Evolutionary conservation across 163 green algal genomes (phyloP).

Genomic region (Trebouxia gelatinosa): DNA sequence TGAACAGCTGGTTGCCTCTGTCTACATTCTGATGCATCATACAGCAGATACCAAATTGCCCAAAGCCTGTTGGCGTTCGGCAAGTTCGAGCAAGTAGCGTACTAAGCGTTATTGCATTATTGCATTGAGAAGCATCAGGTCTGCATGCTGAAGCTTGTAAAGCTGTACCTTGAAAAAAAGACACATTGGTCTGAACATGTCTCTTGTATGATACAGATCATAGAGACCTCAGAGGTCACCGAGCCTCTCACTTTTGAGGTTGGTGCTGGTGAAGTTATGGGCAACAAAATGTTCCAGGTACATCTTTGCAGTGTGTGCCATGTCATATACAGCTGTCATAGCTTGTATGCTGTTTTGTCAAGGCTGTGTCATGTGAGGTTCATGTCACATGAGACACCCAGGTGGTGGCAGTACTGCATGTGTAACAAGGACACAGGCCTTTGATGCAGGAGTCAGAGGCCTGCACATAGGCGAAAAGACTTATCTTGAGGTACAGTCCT

Average conservation of each 20-base stretch:
- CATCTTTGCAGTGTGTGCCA: too few relatives aligned
- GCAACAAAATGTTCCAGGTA: conserved; percentile 86
- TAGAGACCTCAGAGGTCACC: conserved; percentile 59
- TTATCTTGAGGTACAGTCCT: conserved; percentile 60
- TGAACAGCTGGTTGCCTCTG: too few relatives aligned
- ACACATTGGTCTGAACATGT: neutral
- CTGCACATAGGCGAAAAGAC: conserved; percentile 69
- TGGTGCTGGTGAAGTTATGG: conserved; percentile 81
- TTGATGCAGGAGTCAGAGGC: conserved; percentile 83
- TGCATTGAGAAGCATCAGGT: too few relatives aligned
- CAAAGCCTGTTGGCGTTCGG: too few relatives aligned
- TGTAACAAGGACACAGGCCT: conserved; percentile 70
- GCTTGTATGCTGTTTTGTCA: neutral
- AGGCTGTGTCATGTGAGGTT: neutral
- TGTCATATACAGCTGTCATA: neutral
- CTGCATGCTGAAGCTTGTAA: neutral
- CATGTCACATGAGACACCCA: neutral
- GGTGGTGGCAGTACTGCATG: neutral
- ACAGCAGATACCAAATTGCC: too few relatives aligned
- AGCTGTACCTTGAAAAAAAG: neutral
- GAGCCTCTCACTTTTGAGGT: conserved; percentile 85
- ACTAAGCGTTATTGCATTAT: too few relatives aligned
- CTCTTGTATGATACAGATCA: conserved; percentile 47
- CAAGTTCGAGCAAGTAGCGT: too few relatives aligned
- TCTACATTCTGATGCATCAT: too few relatives aligned